phyloP scores from a whole-genome alignment of 2,329 filamentous ascomycete species.

The Aspergillus calidoustus region DNA sequence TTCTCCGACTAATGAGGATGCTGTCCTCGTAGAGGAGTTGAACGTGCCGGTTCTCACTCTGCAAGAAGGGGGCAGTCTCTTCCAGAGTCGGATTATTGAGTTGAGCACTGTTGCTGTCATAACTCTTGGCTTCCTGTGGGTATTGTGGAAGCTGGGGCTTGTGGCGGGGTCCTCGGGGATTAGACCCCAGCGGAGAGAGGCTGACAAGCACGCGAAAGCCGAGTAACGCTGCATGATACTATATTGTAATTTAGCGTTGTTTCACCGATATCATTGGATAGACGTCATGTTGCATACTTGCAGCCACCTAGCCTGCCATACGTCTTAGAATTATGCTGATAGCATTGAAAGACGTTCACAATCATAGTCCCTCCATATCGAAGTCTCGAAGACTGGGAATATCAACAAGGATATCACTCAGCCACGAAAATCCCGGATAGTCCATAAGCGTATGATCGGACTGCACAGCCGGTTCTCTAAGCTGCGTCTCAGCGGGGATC shows the following conservation, averaged over 20 bases:
- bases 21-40: slow-evolving; percentile 57
- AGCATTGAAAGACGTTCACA: neutral
- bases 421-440: slow-evolving; percentile 46
- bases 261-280: slow-evolving; percentile 3
- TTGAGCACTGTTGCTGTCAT: slow-evolving; percentile 64
- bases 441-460: slow-evolving; percentile 30
- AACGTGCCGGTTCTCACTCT: slow-evolving; percentile 69
- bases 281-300: slow-evolving; percentile 7
- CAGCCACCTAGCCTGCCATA: neutral
- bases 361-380: slow-evolving; percentile 43
- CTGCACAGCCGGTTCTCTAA: slow-evolving; percentile 14
- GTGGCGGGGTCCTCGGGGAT: slow-evolving; percentile 34
- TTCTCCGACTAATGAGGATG: slow-evolving; percentile 31
- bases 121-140: slow-evolving; percentile 69
- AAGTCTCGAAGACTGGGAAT: slow-evolving; percentile 51
- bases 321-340: neutral
- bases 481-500: slow-evolving; percentile 16
- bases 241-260: slow-evolving; percentile 10
- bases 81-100: slow-evolving; percentile 47
- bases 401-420: slow-evolving; percentile 51
- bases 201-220: slow-evolving; percentile 31
- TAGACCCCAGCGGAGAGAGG: slow-evolving; percentile 4
- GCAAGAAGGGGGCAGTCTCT: slow-evolving; percentile 48
- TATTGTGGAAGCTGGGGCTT: slow-evolving; percentile 62
- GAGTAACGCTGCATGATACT: slow-evolving; percentile 22